Conservation (phyloP, 1,284 basidiomycete genomes). For the Bjerkandera adusta region DNA sequence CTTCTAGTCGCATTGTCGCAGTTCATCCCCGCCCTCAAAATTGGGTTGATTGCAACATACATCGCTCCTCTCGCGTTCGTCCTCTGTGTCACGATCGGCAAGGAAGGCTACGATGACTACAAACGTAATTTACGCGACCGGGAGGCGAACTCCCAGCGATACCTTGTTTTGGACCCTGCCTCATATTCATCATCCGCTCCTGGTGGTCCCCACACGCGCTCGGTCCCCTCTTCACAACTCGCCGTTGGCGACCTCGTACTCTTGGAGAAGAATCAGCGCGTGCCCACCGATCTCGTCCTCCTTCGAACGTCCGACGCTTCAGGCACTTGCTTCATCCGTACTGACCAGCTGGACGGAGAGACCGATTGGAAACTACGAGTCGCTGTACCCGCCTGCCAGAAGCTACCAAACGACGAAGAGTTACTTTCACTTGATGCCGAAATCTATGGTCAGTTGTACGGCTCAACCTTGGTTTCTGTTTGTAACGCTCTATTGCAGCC, state of each 20-base stretch:
- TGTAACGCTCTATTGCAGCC: conserved; percentile 45
- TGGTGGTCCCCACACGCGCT: conserved; percentile 57
- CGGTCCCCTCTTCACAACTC: conserved; percentile 85
- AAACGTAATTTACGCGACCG: conserved; percentile 88
- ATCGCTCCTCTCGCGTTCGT: conserved; percentile 96
- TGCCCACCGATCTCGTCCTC: conserved; percentile 93
- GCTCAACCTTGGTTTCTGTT: neutral
- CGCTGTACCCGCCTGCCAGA: conserved; percentile 84
- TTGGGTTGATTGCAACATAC: conserved; percentile 96
- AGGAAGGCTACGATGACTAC: conserved; percentile 98
- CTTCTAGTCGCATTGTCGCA: conserved; percentile 95
- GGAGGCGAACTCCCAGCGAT: conserved; percentile 93
- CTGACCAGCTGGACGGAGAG: conserved; percentile 98
- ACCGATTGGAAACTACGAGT: conserved; percentile 99
- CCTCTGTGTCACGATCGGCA: conserved; percentile 93
- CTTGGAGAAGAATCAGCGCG: conserved; percentile 95
- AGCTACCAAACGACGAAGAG: conserved; percentile 62
- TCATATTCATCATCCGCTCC: conserved; percentile 27
- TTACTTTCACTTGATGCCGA: conserved; percentile 78
- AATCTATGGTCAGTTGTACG: conserved; percentile 64
- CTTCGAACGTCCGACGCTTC: conserved; percentile 83
- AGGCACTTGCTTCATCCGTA: conserved; percentile 96
- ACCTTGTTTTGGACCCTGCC: conserved; percentile 73
- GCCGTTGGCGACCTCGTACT: conserved; percentile 91
- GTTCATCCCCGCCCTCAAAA: conserved; percentile 95